Evolutionary conservation across 495 filamentous ascomycete species (phyloP).

Genomic region (Viridothelium virens): DNA sequence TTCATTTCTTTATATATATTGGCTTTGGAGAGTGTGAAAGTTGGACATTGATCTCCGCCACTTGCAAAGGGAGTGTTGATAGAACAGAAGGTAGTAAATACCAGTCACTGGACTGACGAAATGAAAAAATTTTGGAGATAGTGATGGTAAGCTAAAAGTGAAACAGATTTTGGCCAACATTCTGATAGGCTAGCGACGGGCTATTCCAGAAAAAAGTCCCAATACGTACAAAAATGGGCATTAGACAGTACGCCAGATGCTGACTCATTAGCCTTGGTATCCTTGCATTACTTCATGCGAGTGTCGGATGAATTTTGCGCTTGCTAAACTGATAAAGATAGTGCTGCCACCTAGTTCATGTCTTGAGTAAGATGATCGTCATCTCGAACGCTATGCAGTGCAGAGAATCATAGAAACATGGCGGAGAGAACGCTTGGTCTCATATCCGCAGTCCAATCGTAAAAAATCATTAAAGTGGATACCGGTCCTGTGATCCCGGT

Average conservation of each 20-base stretch:
- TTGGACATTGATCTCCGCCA: background rate
- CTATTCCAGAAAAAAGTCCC: constrained; percentile 1
- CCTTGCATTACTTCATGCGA: background rate
- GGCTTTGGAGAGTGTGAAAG: background rate
- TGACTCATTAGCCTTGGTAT: background rate
- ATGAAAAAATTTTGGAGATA: background rate
- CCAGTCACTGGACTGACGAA: background rate
- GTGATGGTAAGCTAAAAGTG: background rate
- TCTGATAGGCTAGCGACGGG: constrained; percentile 1
- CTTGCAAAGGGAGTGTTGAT: background rate
- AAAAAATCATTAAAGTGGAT: background rate
- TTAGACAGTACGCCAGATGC: constrained; percentile 1
- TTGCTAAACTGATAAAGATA: background rate
- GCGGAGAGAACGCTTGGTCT: background rate
- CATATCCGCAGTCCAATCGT: background rate
- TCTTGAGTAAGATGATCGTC: constrained; percentile 2
- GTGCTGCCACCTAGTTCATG: constrained; percentile 7
- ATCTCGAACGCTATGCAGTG: constrained; percentile 10
- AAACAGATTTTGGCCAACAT: background rate
- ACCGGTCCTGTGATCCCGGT: constrained; percentile 6
- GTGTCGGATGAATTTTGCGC: background rate
- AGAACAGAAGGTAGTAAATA: background rate
- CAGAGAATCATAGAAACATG: constrained; percentile 7
- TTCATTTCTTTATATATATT: background rate
- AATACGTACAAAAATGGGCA: background rate